Conservation (phyloP, 148 eudicot species). For the Polygonum maritimum region DNA sequence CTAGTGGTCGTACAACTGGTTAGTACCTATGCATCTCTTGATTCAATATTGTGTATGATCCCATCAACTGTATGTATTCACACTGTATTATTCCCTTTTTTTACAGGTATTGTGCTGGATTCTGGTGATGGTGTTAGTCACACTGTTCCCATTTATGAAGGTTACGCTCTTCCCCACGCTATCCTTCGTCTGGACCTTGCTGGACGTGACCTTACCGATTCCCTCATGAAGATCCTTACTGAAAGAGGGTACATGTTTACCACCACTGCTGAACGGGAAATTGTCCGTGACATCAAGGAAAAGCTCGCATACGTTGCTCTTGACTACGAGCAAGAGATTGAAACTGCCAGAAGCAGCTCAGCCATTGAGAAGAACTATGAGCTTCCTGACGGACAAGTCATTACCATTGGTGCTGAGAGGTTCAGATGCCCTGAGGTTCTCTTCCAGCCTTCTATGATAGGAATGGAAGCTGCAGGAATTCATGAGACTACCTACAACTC, state of each 20-base stretch:
- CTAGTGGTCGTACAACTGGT: constrained; percentile 87
- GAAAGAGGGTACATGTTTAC: constrained; percentile 76
- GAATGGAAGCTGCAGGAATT: constrained; percentile 78
- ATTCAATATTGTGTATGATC: neutral
- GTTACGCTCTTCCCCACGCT: constrained; percentile 76
- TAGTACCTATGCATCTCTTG: neutral
- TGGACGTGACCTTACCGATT: constrained; percentile 70
- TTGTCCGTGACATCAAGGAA: constrained; percentile 74
- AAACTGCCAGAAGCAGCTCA: constrained; percentile 64
- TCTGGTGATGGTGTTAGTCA: constrained; percentile 89
- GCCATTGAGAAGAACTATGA: constrained; percentile 75
- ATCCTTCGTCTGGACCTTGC: constrained; percentile 78
- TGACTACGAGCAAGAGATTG: constrained; percentile 76
- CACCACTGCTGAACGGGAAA: constrained; percentile 77
- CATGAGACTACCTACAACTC: constrained; percentile 33
- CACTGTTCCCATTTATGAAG: constrained; percentile 74
- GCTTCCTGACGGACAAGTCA: constrained; percentile 75
- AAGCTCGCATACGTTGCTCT: constrained; percentile 70
- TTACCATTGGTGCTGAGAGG: constrained; percentile 67
- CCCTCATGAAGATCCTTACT: constrained; percentile 68
- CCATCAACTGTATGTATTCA: neutral
- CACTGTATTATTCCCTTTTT: neutral
- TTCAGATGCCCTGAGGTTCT: constrained; percentile 82
- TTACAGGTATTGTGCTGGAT: constrained; percentile 67
- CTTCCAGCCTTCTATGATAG: constrained; percentile 70